Conservation (phyloP, 495 filamentous ascomycete species). For the Neurospora sp. region DNA sequence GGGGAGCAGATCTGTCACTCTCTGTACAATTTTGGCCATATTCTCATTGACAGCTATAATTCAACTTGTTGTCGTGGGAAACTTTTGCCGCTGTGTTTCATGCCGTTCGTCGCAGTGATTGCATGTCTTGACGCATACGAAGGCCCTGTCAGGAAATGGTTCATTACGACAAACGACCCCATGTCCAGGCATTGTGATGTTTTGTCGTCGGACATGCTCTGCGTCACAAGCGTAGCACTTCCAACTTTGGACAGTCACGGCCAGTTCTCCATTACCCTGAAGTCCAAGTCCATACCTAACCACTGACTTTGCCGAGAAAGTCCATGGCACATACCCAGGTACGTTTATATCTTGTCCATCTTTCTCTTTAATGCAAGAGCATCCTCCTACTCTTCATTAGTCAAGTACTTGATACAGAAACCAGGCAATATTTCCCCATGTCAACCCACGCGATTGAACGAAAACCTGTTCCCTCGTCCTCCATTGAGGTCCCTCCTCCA, state of each 20-base stretch:
- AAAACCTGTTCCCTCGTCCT: neutral
- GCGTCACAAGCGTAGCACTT: neutral
- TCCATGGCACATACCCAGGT: neutral
- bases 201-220: neutral
- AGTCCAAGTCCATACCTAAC: neutral
- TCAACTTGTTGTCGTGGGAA: neutral
- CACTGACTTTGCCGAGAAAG: neutral
- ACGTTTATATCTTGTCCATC: neutral
- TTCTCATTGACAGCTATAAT: neutral
- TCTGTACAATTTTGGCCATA: slow-evolving; percentile 14
- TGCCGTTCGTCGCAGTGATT: neutral
- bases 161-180: neutral
- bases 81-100: neutral
- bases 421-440: neutral
- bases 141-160: neutral
- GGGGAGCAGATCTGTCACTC: slow-evolving; percentile 17
- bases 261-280: neutral
- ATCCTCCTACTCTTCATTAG: too few relatives aligned
- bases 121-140: neutral
- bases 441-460: neutral
- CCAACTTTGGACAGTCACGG: neutral
- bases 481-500: neutral
- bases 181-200: neutral
- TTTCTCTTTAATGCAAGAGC: neutral
- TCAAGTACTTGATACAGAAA: neutral